Percentiles rank a stretch among this genome's conserved stretches.
These are phyloP conservation scores for Cadophora sp. DNA, from an alignment of 2,329 filamentous ascomycete genomes.

Conservation along the genomic window DNA sequence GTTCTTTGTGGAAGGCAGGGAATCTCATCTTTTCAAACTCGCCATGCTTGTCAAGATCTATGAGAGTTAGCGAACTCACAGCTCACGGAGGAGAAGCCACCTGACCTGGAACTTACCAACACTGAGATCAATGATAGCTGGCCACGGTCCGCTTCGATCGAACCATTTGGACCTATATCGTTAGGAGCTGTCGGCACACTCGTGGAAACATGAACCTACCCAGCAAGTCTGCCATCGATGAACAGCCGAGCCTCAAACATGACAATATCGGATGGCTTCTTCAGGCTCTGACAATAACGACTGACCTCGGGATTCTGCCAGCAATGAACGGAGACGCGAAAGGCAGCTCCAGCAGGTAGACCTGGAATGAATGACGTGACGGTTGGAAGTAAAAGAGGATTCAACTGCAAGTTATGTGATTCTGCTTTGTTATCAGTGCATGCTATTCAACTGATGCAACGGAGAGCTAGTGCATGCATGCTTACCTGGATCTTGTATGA, in stretches of 20 bases:
- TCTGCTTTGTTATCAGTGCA: slow-evolving; percentile 22
- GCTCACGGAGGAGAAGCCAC: neutral
- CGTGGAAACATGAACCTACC: slow-evolving; percentile 52
- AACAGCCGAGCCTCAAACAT: slow-evolving; percentile 72
- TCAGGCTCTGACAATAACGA: slow-evolving; percentile 61
- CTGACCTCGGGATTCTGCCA: slow-evolving; percentile 71
- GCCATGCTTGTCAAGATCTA: slow-evolving; percentile 50
- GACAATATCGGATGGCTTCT: slow-evolving; percentile 60
- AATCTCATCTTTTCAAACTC: slow-evolving; percentile 71
- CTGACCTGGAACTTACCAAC: slow-evolving; percentile 51
- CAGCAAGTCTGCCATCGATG: slow-evolving; percentile 69
- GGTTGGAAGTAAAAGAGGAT: slow-evolving; percentile 57
- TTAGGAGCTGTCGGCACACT: neutral
- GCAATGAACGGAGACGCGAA: slow-evolving; percentile 77
- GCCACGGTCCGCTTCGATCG: slow-evolving; percentile 57
- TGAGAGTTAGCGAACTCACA: neutral
- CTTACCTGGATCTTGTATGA: slow-evolving; percentile 58
- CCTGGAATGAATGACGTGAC: slow-evolving; percentile 77
- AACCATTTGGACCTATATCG: slow-evolving; percentile 55
- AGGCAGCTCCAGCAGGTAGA: slow-evolving; percentile 61
- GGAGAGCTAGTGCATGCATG: neutral
- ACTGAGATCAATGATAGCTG: slow-evolving; percentile 51
- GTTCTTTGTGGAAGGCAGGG: slow-evolving; percentile 72
- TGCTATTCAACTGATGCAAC: neutral
- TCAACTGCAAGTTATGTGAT: slow-evolving; percentile 30